These are phyloP conservation scores for Lactarius sanguifluus DNA, from an alignment of 768 basidiomycete species.

Conservation along the genomic window DNA sequence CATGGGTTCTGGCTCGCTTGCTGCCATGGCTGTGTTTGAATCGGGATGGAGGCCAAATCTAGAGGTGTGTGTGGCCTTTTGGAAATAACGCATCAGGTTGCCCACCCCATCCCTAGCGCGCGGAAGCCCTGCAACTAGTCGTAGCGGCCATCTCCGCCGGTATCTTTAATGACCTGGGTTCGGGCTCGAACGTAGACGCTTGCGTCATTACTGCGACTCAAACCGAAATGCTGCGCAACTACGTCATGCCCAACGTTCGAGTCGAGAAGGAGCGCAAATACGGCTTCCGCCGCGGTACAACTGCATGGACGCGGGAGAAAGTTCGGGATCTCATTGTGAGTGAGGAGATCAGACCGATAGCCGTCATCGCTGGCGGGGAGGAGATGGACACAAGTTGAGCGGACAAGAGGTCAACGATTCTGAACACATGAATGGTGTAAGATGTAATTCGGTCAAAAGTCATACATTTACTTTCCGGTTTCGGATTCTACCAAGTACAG, in stretches of 20 bases:
- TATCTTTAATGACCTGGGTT: constrained; percentile 99
- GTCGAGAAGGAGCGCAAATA: constrained; percentile 70
- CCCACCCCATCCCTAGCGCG: constrained; percentile 50
- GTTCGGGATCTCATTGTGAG: constrained; percentile 69
- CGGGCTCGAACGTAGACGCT: constrained; percentile 97
- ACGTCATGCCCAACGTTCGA: constrained; percentile 86
- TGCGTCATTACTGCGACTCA: constrained; percentile 86
- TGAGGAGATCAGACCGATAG: constrained; percentile 60
- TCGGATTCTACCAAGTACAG: constrained; percentile 22
- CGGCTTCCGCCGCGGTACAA: constrained; percentile 80
- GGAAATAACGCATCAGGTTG: constrained; percentile 10
- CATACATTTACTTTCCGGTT: constrained; percentile 10
- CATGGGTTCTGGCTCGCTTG: constrained; percentile 95
- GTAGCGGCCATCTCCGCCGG: constrained; percentile 87
- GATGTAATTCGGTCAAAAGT: constrained; percentile 14
- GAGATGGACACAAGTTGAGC: constrained; percentile 79
- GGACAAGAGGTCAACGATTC: neutral
- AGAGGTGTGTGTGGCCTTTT: constrained; percentile 54
- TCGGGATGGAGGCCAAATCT: constrained; percentile 78
- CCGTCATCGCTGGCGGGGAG: constrained; percentile 46
- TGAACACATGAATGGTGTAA: constrained; percentile 9
- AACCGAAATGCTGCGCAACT: constrained; percentile 94
- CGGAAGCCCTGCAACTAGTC: constrained; percentile 80
- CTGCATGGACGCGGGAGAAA: constrained; percentile 82
- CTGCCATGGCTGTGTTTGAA: constrained; percentile 99